Evolutionary conservation across 78 protist genomes (phyloP), one percentile per base, ranked within the genome.

Genomic region (Emiliania huxleyi): DNA sequence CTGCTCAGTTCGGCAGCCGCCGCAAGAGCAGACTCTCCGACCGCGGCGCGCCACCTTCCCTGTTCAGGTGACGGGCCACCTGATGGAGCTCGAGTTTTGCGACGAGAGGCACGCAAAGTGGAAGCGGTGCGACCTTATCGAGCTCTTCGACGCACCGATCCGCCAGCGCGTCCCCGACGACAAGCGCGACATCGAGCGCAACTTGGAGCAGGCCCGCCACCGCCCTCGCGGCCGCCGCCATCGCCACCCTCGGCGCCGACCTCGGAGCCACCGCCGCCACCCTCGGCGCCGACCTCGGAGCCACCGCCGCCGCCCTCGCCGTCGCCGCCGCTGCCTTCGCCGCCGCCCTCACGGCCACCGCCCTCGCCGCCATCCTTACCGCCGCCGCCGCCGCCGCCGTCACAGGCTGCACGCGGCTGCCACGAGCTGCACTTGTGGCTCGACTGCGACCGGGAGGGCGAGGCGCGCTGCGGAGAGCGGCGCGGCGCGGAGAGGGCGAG

Each of bases 391-490:
- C n/a, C n/a, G n/a, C n/a, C n/a, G n/a, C n/a, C n/a, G n/a, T n/a
- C n/a, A n/a, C n/a, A n/a, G n/a, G n/a, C 62, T 8, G 97, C 94
- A 6, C 44, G 85, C 23, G 33, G 81, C 18, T 15, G 48, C 45
- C 21, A 0, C 29, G 38, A 92, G 93, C 96, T 99, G n/a, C 84
- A 98, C 33, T 90, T 97, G 25, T 98, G 99, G 98, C 96, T 98
- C n/a, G 99, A 99, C 77, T 97, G 99, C 87, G 99, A 99, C 81
- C 96, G 99, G 8, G 98, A 98, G 91, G 99, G 99, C 25, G 62
- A 52, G n/a, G n/a, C n/a, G n/a, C n/a, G n/a, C n/a, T n/a, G n/a
- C n/a, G n/a, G n/a, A n/a, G n/a, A n/a, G n/a, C n/a, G n/a, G n/a
- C n/a, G n/a, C n/a, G n/a, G n/a, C n/a, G n/a, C n/a, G n/a, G n/a